These are phyloP conservation scores for Aspergillus oerlinghausenensis DNA, from an alignment of 2,329 filamentous ascomycete species.

Conservation along the genomic window DNA sequence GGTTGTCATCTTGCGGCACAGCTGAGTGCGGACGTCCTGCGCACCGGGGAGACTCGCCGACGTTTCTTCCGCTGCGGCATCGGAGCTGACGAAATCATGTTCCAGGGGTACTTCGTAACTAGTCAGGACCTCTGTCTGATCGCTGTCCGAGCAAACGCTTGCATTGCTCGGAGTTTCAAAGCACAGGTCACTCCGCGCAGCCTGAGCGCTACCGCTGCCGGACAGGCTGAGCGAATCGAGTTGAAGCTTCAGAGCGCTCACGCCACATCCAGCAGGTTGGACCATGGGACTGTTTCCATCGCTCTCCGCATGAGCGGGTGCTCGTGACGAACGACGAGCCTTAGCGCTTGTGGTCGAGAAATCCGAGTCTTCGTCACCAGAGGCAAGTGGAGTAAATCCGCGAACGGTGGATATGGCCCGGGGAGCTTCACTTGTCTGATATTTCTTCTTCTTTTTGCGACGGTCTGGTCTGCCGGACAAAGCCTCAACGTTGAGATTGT, in stretches of 20 bases:
- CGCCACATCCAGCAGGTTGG: conserved; percentile 59
- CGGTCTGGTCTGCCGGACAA: conserved; percentile 24
- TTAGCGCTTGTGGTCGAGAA: conserved; percentile 37
- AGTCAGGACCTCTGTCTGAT: conserved; percentile 66
- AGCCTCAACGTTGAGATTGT: conserved; percentile 23
- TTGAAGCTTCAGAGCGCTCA: conserved; percentile 76
- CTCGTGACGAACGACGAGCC: conserved; percentile 27
- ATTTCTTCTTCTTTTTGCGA: conserved; percentile 41
- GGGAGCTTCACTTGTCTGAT: conserved; percentile 23
- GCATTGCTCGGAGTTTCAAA: conserved; percentile 50
- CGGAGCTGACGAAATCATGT: conserved; percentile 73
- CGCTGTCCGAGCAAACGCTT: conserved; percentile 58
- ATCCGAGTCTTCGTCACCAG: conserved; percentile 45
- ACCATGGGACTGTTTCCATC: conserved; percentile 44
- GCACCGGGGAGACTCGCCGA: conserved; percentile 47
- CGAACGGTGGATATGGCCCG: conserved; percentile 38
- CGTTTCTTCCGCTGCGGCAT: conserved; percentile 35
- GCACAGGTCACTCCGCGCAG: conserved; percentile 46
- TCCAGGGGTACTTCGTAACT: conserved; percentile 83
- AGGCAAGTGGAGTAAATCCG: conserved; percentile 42
- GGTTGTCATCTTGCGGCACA: conserved; percentile 79
- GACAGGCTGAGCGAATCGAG: conserved; percentile 72
- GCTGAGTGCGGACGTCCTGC: conserved; percentile 48
- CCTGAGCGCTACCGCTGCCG: conserved; percentile 54
- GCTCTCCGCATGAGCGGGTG: conserved; percentile 22